Percentiles rank a stretch among this genome's conserved stretches.
phyloP scores from a whole-genome alignment of 352 stramenopile species.

The Pythium grandisporangium region DNA sequence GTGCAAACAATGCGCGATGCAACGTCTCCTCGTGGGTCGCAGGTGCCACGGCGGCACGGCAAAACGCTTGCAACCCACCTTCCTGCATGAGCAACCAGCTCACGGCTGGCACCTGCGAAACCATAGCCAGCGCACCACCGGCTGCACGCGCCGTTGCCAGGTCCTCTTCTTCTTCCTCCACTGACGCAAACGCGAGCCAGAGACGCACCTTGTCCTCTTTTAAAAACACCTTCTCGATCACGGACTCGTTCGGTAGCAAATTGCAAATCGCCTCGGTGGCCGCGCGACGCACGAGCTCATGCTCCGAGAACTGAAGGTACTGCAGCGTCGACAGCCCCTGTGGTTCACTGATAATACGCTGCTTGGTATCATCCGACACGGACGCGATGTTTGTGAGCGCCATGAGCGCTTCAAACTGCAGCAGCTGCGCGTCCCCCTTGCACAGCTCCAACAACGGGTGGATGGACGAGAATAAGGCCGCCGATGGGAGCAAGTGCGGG shows the following conservation, averaged over 20 bases:
- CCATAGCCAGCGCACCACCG: conserved; percentile 91
- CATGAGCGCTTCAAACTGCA: conserved; percentile 93
- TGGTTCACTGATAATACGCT: conserved; percentile 61
- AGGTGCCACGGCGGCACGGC: conserved; percentile 32
- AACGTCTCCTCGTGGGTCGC: conserved; percentile 55
- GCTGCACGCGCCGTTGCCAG: conserved; percentile 90
- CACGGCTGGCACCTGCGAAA: conserved; percentile 68
- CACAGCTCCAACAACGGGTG: conserved; percentile 90
- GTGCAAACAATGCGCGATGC: conserved; percentile 60
- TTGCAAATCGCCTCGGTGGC: conserved; percentile 97
- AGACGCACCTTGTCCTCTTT: conserved; percentile 91
- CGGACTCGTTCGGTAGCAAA: conserved; percentile 88
- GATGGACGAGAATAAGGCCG: conserved; percentile 72
- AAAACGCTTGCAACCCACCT: conserved; percentile 50
- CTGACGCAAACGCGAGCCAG: conserved; percentile 89
- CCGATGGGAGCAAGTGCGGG: conserved; percentile 80
- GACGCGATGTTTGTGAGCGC: conserved; percentile 96
- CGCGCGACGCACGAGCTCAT: conserved; percentile 94
- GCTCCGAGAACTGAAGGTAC: conserved; percentile 95
- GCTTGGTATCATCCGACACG: conserved; percentile 92
- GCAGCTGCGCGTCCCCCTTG: conserved; percentile 89
- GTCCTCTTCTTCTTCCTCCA: conserved; percentile 89
- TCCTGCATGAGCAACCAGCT: conserved; percentile 67
- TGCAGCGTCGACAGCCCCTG: conserved; percentile 69
- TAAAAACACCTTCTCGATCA: conserved; percentile 91